Conservation (phyloP, 257 asterid genomes). For the Solanum ahanhuiri region DNA sequence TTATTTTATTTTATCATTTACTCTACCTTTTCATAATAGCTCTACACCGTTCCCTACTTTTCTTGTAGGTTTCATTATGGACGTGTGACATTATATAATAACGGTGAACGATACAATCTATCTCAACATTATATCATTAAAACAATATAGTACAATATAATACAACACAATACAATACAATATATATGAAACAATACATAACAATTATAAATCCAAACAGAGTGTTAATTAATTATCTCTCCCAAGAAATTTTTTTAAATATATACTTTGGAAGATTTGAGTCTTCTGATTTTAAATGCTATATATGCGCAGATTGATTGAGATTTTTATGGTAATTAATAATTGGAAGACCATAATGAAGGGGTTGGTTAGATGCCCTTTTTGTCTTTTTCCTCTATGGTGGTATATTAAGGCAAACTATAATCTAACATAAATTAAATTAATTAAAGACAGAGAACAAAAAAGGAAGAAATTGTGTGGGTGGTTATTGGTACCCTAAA, state of each 20-base stretch:
- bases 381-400: neutral
- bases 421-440: neutral
- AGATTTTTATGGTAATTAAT: neutral
- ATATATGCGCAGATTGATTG: neutral
- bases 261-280: neutral
- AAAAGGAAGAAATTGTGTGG: neutral
- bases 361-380: neutral
- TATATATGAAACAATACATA: too few species aligned
- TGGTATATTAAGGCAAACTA: neutral
- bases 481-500: neutral
- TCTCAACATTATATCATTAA: neutral
- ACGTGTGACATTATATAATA: neutral
- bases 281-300: neutral
- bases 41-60: neutral
- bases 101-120: neutral
- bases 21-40: neutral
- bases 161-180: too few species aligned
- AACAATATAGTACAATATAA: too few species aligned
- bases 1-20: neutral
- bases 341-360: neutral
- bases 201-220: too few species aligned
- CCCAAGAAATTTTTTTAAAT: neutral
- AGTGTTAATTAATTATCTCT: neutral
- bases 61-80: too few species aligned
- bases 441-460: neutral